Evolutionary conservation across 208 protist genomes (phyloP), one percentile per base, ranked within the genome.

Genomic region (Leishmania martiniquensis): DNA sequence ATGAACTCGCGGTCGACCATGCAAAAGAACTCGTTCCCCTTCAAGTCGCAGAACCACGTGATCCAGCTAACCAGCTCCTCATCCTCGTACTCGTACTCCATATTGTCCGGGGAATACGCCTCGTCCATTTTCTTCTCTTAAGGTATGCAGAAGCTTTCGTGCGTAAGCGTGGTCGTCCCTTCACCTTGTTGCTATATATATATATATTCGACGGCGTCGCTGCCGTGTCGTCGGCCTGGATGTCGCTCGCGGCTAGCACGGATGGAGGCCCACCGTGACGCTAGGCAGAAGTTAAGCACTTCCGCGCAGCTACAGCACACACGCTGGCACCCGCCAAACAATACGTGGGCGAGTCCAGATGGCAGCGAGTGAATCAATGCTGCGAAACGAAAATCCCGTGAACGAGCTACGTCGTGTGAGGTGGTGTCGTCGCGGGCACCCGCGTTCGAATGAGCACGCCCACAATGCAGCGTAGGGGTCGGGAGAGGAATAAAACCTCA

Each of bases 21-120:
- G 83, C 93, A 98, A 88, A 99, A 99, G 79, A 99, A 99, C 85
- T 99, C 98, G 66, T 99, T 99, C 45, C 98, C 98, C 76, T 98
- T 99, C 71, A 99, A 81, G 47, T 95, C 97, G 78, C 98, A 99
- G 79, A 99, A 99, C 97, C 98, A 99, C 52, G 83, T 85, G 66
- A 99, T 99, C 98, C 98, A 99, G 45, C 95, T 91, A 37, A 96
- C 86, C 39, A 94, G 93, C 75, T 98, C 96, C 80, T 98, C 95
- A n/a, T 98, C 95, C 52, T 91, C 95, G 52, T 93, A 88, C 7
- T 90, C 85, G 79, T 92, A 90, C 34, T 83, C 84, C 54, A 85
- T 84, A 32, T 85, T 78, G 54, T 90, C 88, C 37, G 80, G 84
- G 4, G 85, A 86, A 63, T 87, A 92, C n/a, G 83, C 69, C 55